Conservation (phyloP, 805 yeast species). For the Suhomyces emberorum region DNA sequence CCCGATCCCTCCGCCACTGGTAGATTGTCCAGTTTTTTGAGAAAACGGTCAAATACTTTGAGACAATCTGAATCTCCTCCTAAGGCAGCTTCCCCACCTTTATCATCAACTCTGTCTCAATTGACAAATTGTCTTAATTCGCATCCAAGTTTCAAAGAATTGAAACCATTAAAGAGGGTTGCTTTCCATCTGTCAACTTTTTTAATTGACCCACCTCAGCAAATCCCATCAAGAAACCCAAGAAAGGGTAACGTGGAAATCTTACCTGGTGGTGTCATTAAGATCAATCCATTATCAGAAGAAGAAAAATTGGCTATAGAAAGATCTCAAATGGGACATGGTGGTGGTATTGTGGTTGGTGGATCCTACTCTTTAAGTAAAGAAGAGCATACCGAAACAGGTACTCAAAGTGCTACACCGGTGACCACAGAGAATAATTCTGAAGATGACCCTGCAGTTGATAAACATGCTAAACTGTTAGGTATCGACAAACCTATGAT, state of each 20-base stretch:
- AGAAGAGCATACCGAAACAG: slow-evolving; percentile 5
- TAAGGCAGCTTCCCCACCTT: neutral
- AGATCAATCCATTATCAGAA: slow-evolving; percentile 52
- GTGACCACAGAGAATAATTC: slow-evolving; percentile 5
- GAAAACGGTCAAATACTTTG: slow-evolving; percentile 19
- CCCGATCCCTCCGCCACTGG: slow-evolving; percentile 5
- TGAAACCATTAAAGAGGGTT: slow-evolving; percentile 39
- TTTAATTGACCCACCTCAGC: slow-evolving; percentile 75
- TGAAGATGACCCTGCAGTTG: slow-evolving; percentile 21
- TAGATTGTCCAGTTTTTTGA: slow-evolving; percentile 28
- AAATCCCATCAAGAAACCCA: slow-evolving; percentile 84
- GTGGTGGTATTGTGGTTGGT: slow-evolving; percentile 75
- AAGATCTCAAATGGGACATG: slow-evolving; percentile 38
- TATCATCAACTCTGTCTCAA: slow-evolving; percentile 3
- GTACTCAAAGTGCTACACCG: neutral
- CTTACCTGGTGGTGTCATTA: slow-evolving; percentile 49
- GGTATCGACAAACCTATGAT: slow-evolving; percentile 35
- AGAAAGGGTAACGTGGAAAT: slow-evolving; percentile 70
- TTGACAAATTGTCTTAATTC: neutral
- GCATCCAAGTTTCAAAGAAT: slow-evolving; percentile 25
- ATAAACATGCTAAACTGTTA: slow-evolving; percentile 21
- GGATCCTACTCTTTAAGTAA: slow-evolving; percentile 60
- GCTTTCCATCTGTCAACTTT: slow-evolving; percentile 43
- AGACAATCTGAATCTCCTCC: neutral
- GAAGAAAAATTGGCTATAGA: slow-evolving; percentile 47